Conservation (phyloP, 768 basidiomycete genomes). For the Rhodotorula kratochvilovae region DNA sequence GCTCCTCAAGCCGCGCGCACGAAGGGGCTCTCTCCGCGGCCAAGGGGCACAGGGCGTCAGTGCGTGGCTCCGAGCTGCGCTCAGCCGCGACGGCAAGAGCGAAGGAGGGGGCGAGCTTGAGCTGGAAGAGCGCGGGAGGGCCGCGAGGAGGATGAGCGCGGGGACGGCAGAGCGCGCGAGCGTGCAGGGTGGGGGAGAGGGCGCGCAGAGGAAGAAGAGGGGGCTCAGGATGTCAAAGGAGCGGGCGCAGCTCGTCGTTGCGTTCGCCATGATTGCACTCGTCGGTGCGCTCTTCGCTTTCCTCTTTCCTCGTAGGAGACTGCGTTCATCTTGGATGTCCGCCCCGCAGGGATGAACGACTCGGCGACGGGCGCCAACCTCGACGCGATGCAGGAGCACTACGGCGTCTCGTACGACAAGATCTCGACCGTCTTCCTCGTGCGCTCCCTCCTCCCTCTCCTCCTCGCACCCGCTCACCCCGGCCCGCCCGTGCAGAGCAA, state of each 20-base stretch:
- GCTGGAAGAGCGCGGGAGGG: constrained; percentile 9
- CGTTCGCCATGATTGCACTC: constrained; percentile 20
- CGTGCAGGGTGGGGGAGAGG: too few species aligned
- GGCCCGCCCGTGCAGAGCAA: background rate
- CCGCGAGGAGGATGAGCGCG: background rate
- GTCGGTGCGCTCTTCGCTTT: background rate
- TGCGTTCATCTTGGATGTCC: too few species aligned
- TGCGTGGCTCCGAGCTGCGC: background rate
- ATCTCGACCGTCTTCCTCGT: constrained; percentile 40
- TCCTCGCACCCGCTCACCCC: background rate
- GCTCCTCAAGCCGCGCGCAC: constrained; percentile 14
- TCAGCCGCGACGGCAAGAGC: background rate
- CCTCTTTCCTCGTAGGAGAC: too few species aligned
- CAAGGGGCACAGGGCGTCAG: background rate
- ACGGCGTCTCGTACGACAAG: constrained; percentile 30
- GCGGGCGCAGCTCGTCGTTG: constrained; percentile 12
- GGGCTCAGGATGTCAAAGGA: constrained; percentile 3
- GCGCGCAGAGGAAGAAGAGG: background rate
- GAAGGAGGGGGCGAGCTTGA: background rate
- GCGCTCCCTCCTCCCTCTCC: background rate
- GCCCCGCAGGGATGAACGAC: constrained; percentile 37
- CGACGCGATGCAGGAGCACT: constrained; percentile 32
- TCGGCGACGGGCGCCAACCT: constrained; percentile 33
- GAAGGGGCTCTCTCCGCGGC: background rate
- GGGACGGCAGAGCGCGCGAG: background rate